A percentile compares a stretch with the other conserved stretches of the same genome.
These are phyloP conservation scores for Trametes versicolor DNA, from an alignment of 1,284 basidiomycete genomes.

Conservation along the genomic window DNA sequence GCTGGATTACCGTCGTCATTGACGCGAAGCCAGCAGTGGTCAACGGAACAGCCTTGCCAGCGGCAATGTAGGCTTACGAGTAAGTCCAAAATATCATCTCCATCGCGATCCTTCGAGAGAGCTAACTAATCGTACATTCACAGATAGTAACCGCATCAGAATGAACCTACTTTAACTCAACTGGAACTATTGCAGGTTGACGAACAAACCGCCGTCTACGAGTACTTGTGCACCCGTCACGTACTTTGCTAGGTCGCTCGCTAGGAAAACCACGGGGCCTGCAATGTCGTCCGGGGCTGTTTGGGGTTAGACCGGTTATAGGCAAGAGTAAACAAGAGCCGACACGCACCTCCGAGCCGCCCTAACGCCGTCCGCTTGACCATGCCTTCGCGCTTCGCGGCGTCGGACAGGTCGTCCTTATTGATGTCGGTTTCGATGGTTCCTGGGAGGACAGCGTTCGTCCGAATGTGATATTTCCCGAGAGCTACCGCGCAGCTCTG, in stretches of 20 bases:
- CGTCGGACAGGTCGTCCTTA: slow-evolving; percentile 75
- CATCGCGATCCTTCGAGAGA: not conserved
- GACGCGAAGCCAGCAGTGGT: slow-evolving; percentile 63
- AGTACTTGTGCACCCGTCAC: slow-evolving; percentile 76
- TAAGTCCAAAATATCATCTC: not conserved
- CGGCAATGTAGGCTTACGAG: slow-evolving; percentile 34
- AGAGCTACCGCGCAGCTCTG: slow-evolving; percentile 84
- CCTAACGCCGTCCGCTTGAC: slow-evolving; percentile 73
- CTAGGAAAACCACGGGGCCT: slow-evolving; percentile 81
- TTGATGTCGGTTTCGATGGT: slow-evolving; percentile 86
- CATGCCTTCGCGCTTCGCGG: slow-evolving; percentile 71
- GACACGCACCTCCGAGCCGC: slow-evolving; percentile 66
- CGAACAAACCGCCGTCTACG: slow-evolving; percentile 83
- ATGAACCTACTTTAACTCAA: not conserved
- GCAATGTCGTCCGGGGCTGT: slow-evolving; percentile 78
- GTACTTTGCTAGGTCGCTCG: slow-evolving; percentile 79
- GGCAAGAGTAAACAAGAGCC: slow-evolving; percentile 2
- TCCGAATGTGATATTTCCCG: slow-evolving; percentile 80
- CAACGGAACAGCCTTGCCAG: slow-evolving; percentile 52
- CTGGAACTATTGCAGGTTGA: slow-evolving; percentile 70
- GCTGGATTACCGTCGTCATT: slow-evolving; percentile 63
- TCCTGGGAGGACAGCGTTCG: slow-evolving; percentile 74
- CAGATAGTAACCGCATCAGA: not conserved
- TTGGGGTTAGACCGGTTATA: slow-evolving; percentile 16
- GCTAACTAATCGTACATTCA: not conserved